Evolutionary conservation across 176 grass and related monocot species (phyloP).

Genomic region (Oryza meridionalis): DNA sequence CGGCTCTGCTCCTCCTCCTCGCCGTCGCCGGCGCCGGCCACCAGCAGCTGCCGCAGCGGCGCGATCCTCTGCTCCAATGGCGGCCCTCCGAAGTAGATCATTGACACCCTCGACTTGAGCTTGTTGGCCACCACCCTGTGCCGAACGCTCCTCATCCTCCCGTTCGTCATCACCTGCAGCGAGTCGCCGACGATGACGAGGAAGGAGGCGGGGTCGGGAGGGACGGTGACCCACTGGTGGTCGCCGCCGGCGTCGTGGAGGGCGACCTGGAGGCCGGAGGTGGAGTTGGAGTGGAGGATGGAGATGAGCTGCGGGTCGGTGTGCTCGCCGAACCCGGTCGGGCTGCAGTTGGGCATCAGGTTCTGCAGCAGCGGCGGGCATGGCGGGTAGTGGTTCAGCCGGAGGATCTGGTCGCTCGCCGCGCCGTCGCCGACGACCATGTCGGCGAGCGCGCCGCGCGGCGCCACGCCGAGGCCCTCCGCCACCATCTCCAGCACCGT

Average conservation of each 20-base stretch:
- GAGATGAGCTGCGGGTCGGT: constrained; percentile 91
- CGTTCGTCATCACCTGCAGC: constrained; percentile 83
- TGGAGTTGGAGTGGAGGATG: constrained; percentile 69
- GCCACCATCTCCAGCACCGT: constrained; percentile 63
- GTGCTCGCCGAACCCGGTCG: constrained; percentile 89
- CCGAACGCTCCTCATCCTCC: constrained; percentile 72
- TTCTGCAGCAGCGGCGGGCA: constrained; percentile 59
- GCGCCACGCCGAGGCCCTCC: constrained; percentile 59
- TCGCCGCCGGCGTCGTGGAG: constrained; percentile 52
- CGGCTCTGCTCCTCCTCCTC: constrained; percentile 65
- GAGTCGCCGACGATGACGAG: constrained; percentile 86
- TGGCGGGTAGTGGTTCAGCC: constrained; percentile 90
- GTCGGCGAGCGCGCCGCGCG: constrained; percentile 43
- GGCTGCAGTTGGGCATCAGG: constrained; percentile 40
- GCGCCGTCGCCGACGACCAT: constrained; percentile 37
- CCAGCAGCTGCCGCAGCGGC: constrained; percentile 65
- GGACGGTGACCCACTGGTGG: constrained; percentile 72
- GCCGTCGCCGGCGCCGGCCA: constrained; percentile 38
- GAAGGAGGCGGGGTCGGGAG: constrained; percentile 70
- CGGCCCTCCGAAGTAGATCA: constrained; percentile 89
- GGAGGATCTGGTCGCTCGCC: constrained; percentile 66
- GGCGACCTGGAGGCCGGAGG: constrained; percentile 66
- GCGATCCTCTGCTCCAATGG: constrained; percentile 61
- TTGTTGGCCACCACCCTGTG: constrained; percentile 65
- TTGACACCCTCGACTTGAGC: constrained; percentile 67